Evolutionary conservation across 495 filamentous ascomycete genomes (phyloP).

Genomic region (Elaphomyces granulatus): DNA sequence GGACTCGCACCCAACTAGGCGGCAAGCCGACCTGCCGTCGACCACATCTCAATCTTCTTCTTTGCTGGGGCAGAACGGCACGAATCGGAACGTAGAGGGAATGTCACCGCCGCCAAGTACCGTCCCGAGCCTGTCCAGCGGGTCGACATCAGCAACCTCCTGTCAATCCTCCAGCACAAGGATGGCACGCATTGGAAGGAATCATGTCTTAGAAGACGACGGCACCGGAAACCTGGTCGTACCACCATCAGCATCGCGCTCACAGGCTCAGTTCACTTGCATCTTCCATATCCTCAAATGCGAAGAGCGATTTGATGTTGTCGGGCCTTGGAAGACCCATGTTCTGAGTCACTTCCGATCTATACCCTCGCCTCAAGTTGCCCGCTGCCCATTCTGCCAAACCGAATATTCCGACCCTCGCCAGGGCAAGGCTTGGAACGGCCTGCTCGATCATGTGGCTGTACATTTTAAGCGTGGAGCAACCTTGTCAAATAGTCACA

Average conservation of each 20-base stretch:
- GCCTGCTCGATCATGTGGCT: conserved; percentile 28
- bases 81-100: not conserved
- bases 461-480: conserved; percentile 27
- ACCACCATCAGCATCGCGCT: not conserved
- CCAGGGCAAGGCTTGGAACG: conserved; percentile 22
- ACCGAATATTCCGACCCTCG: conserved; percentile 19
- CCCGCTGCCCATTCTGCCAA: conserved; percentile 28
- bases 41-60: not conserved
- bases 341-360: conserved; percentile 31
- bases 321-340: conserved; percentile 26
- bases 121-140: conserved; percentile 3
- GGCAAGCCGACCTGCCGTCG: not conserved
- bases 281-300: conserved; percentile 33
- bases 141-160: conserved; percentile 2
- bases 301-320: conserved; percentile 24
- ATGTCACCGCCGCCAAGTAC: not conserved
- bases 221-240: conserved; percentile 4
- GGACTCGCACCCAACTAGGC: too few species aligned
- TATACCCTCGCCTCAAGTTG: conserved; percentile 22
- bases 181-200: not conserved
- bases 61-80: not conserved
- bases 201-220: conserved; percentile 2
- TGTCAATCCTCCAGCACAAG: not conserved
- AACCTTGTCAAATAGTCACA: conserved; percentile 25
- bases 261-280: conserved; percentile 10